A percentile compares a stretch with the other conserved stretches of the same genome.
Conservation (phyloP, 2,329 filamentous ascomycete genomes). For the Harringtonia aguacate region DNA sequence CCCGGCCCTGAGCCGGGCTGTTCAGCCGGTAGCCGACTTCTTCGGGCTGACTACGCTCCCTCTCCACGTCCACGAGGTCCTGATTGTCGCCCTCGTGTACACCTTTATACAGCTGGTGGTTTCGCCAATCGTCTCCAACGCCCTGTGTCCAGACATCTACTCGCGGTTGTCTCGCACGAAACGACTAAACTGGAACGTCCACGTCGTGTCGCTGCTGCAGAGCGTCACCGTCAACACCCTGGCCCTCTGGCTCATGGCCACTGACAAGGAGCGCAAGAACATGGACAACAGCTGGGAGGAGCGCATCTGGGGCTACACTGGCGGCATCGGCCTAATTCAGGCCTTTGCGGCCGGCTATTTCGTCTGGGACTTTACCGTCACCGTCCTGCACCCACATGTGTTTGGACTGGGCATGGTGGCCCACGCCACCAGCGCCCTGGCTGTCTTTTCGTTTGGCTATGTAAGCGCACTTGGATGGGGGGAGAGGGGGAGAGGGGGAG, state of each 20-base stretch:
- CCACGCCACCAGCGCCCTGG: slow-evolving; percentile 63
- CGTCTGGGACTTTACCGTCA: slow-evolving; percentile 69
- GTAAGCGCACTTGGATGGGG: slow-evolving; percentile 53
- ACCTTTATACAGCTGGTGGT: slow-evolving; percentile 54
- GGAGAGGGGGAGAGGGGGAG: too few relatives aligned
- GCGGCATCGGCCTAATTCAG: slow-evolving; percentile 60
- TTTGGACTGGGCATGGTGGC: slow-evolving; percentile 70
- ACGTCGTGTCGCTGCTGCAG: slow-evolving; percentile 76
- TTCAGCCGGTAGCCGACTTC: slow-evolving; percentile 54
- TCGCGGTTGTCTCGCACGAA: slow-evolving; percentile 48
- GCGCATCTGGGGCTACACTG: slow-evolving; percentile 69
- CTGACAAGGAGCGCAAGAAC: slow-evolving; percentile 53
- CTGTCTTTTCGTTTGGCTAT: slow-evolving; percentile 69
- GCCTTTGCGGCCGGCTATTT: slow-evolving; percentile 74
- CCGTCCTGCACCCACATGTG: slow-evolving; percentile 53
- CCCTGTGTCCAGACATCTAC: slow-evolving; percentile 55
- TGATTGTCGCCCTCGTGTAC: slow-evolving; percentile 57
- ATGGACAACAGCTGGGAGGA: slow-evolving; percentile 50
- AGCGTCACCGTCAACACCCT: slow-evolving; percentile 59
- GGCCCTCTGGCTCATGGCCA: slow-evolving; percentile 62
- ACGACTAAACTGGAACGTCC: slow-evolving; percentile 73
- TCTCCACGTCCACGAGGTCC: slow-evolving; percentile 67
- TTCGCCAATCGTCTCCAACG: slow-evolving; percentile 54
- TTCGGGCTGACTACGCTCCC: slow-evolving; percentile 56
- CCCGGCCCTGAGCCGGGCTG: slow-evolving; percentile 43